phyloP scores from a whole-genome alignment of 371 early-diverging fungal species.

The Capniomyces stellatus region DNA sequence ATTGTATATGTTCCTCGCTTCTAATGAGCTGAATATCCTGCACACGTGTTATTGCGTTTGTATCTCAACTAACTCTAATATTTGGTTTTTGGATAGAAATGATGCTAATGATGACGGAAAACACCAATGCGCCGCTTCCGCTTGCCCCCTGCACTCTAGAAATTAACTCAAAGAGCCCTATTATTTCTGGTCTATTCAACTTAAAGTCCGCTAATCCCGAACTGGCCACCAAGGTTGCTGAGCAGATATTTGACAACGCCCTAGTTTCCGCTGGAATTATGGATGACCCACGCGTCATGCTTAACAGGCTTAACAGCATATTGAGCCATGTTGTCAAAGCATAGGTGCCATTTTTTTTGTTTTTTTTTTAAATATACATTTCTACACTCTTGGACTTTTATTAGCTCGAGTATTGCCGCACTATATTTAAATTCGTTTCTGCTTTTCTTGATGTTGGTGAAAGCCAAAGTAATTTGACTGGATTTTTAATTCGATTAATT shows the following conservation, averaged over 20 bases:
- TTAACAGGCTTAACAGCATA: constrained; percentile 47
- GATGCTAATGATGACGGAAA: constrained; percentile 40
- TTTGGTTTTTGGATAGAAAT: constrained; percentile 24
- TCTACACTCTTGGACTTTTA: too few species aligned
- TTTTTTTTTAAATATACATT: background rate
- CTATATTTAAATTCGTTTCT: too few species aligned
- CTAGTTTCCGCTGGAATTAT: constrained; percentile 57
- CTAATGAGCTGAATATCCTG: too few species aligned
- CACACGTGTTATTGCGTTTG: constrained; percentile 5
- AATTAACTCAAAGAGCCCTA: constrained; percentile 67
- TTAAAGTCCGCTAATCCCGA: constrained; percentile 38
- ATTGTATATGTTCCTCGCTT: too few species aligned
- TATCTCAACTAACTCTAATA: constrained; percentile 4
- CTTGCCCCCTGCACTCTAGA: constrained; percentile 44
- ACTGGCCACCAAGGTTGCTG: constrained; percentile 37
- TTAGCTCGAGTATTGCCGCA: too few species aligned
- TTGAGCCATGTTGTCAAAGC: constrained; percentile 24
- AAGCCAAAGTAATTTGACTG: too few species aligned
- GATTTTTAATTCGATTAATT: too few species aligned
- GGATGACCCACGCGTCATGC: constrained; percentile 60
- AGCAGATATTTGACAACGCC: constrained; percentile 55
- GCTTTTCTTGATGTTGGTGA: too few species aligned
- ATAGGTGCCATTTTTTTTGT: background rate
- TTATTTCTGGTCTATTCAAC: constrained; percentile 44
- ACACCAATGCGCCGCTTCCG: constrained; percentile 23